phyloP scores from a whole-genome alignment of 208 protist species.

The Trypanosoma cruzi region DNA sequence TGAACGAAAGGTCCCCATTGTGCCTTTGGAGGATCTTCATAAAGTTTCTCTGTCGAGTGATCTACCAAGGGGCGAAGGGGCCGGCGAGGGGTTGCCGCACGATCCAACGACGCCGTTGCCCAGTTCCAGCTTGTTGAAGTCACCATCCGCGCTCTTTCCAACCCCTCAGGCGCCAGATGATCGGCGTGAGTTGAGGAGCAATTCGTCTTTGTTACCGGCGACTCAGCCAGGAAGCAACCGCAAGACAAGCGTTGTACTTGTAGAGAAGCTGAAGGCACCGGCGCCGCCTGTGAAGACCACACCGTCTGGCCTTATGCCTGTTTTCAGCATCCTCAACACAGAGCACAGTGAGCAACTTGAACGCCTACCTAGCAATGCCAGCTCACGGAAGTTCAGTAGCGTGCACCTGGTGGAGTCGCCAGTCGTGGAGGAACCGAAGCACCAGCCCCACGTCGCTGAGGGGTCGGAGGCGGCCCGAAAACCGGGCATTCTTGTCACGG shows the following conservation, averaged over 20 bases:
- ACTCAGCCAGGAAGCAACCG: conserved; percentile 20
- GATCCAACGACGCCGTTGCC: not conserved
- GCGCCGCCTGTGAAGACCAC: not conserved
- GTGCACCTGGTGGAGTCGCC: conserved; percentile 31
- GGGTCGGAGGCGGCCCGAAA: conserved; percentile 27
- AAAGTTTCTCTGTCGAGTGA: not conserved
- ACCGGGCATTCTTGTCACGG: conserved; percentile 34
- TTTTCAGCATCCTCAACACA: conserved; percentile 57
- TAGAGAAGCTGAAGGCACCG: conserved; percentile 7
- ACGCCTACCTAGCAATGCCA: not conserved
- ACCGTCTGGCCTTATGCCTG: conserved; percentile 20
- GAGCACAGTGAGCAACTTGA: conserved; percentile 13
- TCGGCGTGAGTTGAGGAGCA: not conserved
- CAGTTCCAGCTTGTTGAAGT: not conserved
- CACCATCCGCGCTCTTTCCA: not conserved
- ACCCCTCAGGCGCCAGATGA: not conserved
- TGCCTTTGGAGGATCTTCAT: not conserved
- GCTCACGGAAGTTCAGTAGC: conserved; percentile 1
- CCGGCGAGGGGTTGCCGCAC: not conserved
- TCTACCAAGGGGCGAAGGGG: not conserved
- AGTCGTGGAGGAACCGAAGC: conserved; percentile 23
- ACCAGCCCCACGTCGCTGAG: conserved; percentile 28
- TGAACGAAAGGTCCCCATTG: not conserved
- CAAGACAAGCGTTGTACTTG: conserved; percentile 14
- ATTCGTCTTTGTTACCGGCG: conserved; percentile 3